These are phyloP conservation scores for Euphorbia celastroides DNA, from an alignment of 441 rosid genomes.

Conservation along the genomic window DNA sequence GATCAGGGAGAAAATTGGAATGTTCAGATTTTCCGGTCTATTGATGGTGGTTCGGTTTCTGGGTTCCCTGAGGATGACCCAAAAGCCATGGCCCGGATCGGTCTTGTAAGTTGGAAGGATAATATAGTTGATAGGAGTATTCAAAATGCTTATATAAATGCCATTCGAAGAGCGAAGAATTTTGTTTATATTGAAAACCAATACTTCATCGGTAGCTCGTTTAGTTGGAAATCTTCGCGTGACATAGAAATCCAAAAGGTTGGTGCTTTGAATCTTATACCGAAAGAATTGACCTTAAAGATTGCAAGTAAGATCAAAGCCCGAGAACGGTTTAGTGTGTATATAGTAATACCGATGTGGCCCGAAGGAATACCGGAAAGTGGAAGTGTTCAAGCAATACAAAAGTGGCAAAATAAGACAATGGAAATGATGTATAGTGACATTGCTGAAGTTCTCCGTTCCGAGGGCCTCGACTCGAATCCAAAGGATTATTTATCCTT, in stretches of 20 bases:
- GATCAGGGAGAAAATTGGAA: slow-evolving; percentile 76
- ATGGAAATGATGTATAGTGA: slow-evolving; percentile 96
- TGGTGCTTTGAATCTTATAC: slow-evolving; percentile 70
- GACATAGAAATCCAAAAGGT: slow-evolving; percentile 71
- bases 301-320: slow-evolving; percentile 79
- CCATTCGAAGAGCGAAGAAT: slow-evolving; percentile 91
- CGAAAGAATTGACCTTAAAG: slow-evolving; percentile 80
- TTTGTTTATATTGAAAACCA: slow-evolving; percentile 90
- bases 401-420: slow-evolving; percentile 91
- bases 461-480: slow-evolving; percentile 47
- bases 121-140: slow-evolving; percentile 82
- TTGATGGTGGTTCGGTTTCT: slow-evolving; percentile 87
- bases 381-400: slow-evolving; percentile 84
- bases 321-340: slow-evolving; percentile 75
- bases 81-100: slow-evolving; percentile 75
- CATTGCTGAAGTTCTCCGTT: slow-evolving; percentile 60
- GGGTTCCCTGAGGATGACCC: slow-evolving; percentile 86
- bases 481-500: slow-evolving; percentile 79
- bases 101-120: slow-evolving; percentile 89
- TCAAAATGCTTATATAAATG: slow-evolving; percentile 87
- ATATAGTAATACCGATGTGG: slow-evolving; percentile 95
- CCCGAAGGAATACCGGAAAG: slow-evolving; percentile 96
- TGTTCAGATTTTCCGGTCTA: slow-evolving; percentile 88
- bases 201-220: slow-evolving; percentile 92
- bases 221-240: slow-evolving; percentile 58